Base-by-base conservation (phyloP, 2,329 filamentous ascomycete species). In the Endoconidiophora polonica region DNA sequence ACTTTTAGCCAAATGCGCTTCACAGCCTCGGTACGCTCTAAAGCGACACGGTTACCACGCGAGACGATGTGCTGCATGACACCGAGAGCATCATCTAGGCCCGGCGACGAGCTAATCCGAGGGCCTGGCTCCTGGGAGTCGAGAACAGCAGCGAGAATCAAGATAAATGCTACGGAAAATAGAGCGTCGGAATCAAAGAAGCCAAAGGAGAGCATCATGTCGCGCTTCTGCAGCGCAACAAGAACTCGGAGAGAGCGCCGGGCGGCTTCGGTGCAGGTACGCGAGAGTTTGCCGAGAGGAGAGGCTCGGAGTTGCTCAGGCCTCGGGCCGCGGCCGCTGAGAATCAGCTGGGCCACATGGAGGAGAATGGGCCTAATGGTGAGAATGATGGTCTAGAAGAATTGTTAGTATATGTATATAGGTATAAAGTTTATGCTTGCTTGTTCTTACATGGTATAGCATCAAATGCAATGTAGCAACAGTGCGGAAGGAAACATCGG, bases 381-480 rank as follows among this genome's bases (percentile, higher is more conserved):
- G 3, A 61, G 58, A 29, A 61, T 58, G 0, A 59, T 61, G 9
- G 60, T 61, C 59, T 61, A 1, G 16, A 16, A 18, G 4, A 26
- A 4, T 14, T 22, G 44, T 51, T 29, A 46, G 44, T 39, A 22
- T 16, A 22, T 3, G 7, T 24, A n/a, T n/a, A 33, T 6, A 22
- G 0, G 3, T 6, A 3, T 14, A 16, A 1, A 3, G 5, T 9
- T 12, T 18, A 3, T 36, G 10, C 16, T 10, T 10, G 9, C 9
- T 33, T 33, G 29, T 33, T 33, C 50, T 1, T 53, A 61, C 60
- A 54, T 62, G 60, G 38, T 61, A 62, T 4, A 62, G 54, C 60
- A 62, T 62, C 42, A 62, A 54, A 41, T 62, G 60, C 2, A 62
- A 42, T 1, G 59, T 61, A 10, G 60, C 60, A 16, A 59, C 61